Conservation (phyloP, 31 red algal genomes). For the Odonthalia washingtoniensis region DNA sequence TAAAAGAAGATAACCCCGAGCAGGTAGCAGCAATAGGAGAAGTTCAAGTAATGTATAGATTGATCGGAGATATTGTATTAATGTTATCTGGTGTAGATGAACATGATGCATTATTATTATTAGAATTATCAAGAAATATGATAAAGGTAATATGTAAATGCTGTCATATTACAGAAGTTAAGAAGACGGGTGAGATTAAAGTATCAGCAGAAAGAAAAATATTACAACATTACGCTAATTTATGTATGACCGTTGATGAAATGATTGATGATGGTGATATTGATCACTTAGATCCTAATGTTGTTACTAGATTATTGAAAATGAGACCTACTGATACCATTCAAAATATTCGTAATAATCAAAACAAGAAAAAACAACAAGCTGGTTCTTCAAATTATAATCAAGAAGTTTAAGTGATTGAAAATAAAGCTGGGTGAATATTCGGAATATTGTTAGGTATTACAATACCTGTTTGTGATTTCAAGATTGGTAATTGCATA, state of each 20-base stretch:
- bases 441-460: neutral
- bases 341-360: no score
- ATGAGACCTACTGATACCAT: conserved; percentile 87
- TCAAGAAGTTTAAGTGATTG: no score
- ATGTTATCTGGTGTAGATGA: conserved; percentile 76
- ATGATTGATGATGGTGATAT: conserved; percentile 86
- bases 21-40: conserved; percentile 77
- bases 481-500: neutral
- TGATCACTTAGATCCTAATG: conserved; percentile 76
- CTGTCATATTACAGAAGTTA: conserved; percentile 60
- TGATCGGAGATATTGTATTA: conserved; percentile 84
- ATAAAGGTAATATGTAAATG: conserved; percentile 45
- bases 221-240: conserved; percentile 66
- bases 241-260: conserved; percentile 87
- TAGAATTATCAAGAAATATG: conserved; percentile 72
- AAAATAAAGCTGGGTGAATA: conserved; percentile 11
- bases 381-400: no score
- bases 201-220: conserved; percentile 77
- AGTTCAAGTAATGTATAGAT: conserved; percentile 75
- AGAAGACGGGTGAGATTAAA: conserved; percentile 40
- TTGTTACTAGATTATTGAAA: conserved; percentile 64
- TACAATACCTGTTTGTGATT: neutral
- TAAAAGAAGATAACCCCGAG: conserved; percentile 80
- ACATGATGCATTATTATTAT: conserved; percentile 78
- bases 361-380: no score